Evolutionary conservation across 345 rosid species (phyloP), one percentile per base, ranked within the genome.

Genomic region (Eutrema japonicum): DNA sequence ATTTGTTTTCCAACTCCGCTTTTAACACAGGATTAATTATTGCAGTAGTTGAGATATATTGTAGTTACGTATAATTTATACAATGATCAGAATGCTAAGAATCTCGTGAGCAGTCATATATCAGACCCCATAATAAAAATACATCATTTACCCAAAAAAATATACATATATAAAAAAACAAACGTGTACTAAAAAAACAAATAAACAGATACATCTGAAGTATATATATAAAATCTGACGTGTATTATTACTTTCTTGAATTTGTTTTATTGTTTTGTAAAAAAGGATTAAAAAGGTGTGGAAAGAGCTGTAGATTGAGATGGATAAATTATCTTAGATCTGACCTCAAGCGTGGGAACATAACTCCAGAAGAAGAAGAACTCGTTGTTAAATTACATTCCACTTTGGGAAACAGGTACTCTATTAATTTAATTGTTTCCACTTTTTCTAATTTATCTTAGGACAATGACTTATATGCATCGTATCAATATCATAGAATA

Each of bases 291-390:
- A 72, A 85, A 61, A 87, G 98, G 78, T 93, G 98, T 30, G 98
- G 97, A 29, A 93, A 91, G 79, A 91, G 98, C 62, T 93, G 98
- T 81, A 78, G 97, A 73, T 78, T 93, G 72, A 78, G 98, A 76
- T 93, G 98, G 98, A 84, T 89, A 53, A 93, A 93, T 55, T 93
- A 93, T 77, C 70, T 93, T 62, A 84, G 84, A 82, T 56, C 81
- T 5, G 97, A 91, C 75, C 64, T 93, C 72, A 93, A 84, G 78
- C 85, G 98, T 30, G 97, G 98, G 27, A 89, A 87, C 50, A 85
- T 93, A 26, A 73, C 95, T 5, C 3, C 78, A 0, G 81, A 78
- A 64, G 98, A 93, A 72, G 97, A 91, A 50, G 89, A 84, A 10
- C 42, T 81, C 62, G 84, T 93, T 72, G 75, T 85, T 49, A 85